Percentiles rank a stretch among this genome's conserved stretches.
These are phyloP conservation scores for sorghum (Sorghum bicolor) DNA, from an alignment of 176 grass and related monocot genomes.

Conservation along the genomic window DNA sequence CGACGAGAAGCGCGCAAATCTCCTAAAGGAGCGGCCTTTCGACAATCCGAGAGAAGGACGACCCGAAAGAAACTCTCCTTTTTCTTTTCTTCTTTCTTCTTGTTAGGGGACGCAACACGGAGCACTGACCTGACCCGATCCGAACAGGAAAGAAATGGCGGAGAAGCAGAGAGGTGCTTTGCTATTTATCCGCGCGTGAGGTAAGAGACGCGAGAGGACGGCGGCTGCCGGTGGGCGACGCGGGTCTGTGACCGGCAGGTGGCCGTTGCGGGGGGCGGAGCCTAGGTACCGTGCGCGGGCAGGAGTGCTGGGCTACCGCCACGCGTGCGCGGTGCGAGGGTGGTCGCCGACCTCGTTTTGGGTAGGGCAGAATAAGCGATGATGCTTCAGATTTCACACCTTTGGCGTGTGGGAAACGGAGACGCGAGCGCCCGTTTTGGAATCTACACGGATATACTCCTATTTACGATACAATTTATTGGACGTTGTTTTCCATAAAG, in stretches of 20 bases:
- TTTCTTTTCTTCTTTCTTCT: neutral
- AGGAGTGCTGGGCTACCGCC: neutral
- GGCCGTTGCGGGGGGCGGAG: neutral
- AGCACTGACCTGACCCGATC: slow-evolving; percentile 17
- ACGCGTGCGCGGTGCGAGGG: neutral
- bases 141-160: slow-evolving; percentile 22
- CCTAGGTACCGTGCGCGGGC: neutral
- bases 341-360: neutral
- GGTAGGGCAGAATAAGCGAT: neutral
- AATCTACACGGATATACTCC: neutral
- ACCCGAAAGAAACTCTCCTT: neutral
- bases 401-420: slow-evolving; percentile 12
- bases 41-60: neutral
- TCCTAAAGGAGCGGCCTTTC: slow-evolving; percentile 23
- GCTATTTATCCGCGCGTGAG: slow-evolving; percentile 31
- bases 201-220: neutral
- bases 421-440: neutral
- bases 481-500: too few relatives aligned
- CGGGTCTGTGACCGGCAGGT: slow-evolving; percentile 16
- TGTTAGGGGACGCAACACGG: slow-evolving; percentile 7
- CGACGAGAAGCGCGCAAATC: neutral
- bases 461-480: neutral
- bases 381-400: neutral
- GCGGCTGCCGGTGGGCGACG: neutral
- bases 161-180: neutral